These are phyloP conservation scores for Bauhinia variegata DNA, from an alignment of 306 rosid genomes.

Conservation along the genomic window DNA sequence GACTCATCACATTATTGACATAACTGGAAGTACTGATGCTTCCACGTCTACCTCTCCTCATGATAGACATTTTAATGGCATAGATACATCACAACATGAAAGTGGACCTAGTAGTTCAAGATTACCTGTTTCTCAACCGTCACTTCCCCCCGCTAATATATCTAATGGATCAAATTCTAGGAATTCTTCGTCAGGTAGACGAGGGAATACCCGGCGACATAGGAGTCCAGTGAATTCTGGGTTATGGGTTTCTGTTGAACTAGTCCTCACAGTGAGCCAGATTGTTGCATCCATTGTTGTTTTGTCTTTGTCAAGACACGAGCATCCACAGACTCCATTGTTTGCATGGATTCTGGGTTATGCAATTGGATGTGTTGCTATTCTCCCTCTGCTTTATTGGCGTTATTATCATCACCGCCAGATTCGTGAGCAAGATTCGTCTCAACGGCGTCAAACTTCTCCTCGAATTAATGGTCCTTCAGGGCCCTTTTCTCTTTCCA, in stretches of 20 bases:
- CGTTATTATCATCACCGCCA: conserved; percentile 81
- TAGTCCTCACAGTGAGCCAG: conserved; percentile 79
- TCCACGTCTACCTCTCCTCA: conserved; percentile 60
- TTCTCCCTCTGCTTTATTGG: conserved; percentile 93
- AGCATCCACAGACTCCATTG: conserved; percentile 81
- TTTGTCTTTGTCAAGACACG: conserved; percentile 77
- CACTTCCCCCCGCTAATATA: conserved; percentile 47
- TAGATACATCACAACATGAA: conserved; percentile 53
- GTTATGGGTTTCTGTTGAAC: conserved; percentile 88
- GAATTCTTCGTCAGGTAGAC: conserved; percentile 60
- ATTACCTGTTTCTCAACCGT: conserved; percentile 46
- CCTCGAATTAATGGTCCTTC: conserved; percentile 73
- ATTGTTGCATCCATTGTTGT: conserved; percentile 82
- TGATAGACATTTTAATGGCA: conserved; percentile 51
- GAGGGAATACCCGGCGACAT: conserved; percentile 75
- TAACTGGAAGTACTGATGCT: conserved; percentile 54
- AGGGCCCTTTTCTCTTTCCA: conserved; percentile 65
- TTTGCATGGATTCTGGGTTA: conserved; percentile 88
- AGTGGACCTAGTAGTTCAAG: conserved; percentile 51
- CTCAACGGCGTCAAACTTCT: conserved; percentile 75
- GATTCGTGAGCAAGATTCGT: conserved; percentile 65
- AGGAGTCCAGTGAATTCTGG: conserved; percentile 96
- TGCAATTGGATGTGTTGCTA: conserved; percentile 92
- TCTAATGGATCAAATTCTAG: conserved; percentile 68
- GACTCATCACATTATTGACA: conserved; percentile 63